A percentile compares a stretch with the other conserved stretches of the same genome.
phyloP scores from a whole-genome alignment of 306 rosid species.

The Styphnolobium japonicum region DNA sequence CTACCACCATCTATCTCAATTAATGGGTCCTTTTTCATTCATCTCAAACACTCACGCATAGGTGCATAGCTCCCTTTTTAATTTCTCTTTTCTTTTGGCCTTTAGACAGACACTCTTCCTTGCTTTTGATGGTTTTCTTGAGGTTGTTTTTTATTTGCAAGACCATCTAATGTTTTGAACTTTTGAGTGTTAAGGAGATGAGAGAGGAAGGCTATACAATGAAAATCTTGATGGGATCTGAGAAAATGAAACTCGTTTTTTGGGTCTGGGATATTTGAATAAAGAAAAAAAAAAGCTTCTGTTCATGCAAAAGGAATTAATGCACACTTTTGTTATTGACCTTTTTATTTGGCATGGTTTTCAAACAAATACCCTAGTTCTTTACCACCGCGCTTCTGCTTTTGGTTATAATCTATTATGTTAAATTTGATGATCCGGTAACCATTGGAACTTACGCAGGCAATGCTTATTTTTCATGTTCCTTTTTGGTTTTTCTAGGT shows the following conservation, averaged over 20 bases:
- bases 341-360: constrained; percentile 26
- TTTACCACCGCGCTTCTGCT: constrained; percentile 26
- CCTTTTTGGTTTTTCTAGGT: constrained; percentile 13
- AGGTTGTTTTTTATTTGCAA: constrained; percentile 29
- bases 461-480: constrained; percentile 22
- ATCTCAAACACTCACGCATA: constrained; percentile 23
- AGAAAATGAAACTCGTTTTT: constrained; percentile 31
- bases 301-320: constrained; percentile 46
- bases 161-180: constrained; percentile 15
- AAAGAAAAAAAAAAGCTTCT: constrained; percentile 29
- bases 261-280: constrained; percentile 42
- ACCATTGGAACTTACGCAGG: constrained; percentile 27
- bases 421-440: constrained; percentile 21
- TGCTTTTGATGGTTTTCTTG: constrained; percentile 35
- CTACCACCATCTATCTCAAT: constrained; percentile 34
- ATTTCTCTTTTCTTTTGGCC: neutral
- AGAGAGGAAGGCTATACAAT: constrained; percentile 22
- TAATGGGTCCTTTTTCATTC: constrained; percentile 37
- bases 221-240: constrained; percentile 48
- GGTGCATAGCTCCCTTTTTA: neutral
- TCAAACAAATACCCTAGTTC: constrained; percentile 13
- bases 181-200: constrained; percentile 22
- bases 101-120: neutral
- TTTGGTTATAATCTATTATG: constrained; percentile 33
- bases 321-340: constrained; percentile 25